Evolutionary conservation across 2,329 filamentous ascomycete species (phyloP), one percentile per base, ranked within the genome.

Genomic region (Colletotrichum simmondsii): DNA sequence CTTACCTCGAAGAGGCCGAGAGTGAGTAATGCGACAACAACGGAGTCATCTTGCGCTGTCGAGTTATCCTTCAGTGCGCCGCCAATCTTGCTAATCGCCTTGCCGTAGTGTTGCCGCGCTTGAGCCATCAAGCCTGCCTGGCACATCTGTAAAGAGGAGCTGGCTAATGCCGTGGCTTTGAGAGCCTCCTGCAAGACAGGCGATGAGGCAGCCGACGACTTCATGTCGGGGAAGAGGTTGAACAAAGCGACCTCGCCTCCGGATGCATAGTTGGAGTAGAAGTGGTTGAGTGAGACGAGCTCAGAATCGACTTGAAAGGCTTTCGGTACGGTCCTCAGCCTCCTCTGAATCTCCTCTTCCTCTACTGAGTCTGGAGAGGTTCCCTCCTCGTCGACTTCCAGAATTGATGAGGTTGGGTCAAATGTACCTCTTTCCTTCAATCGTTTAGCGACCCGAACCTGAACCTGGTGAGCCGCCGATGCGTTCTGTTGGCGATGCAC

Each of bases 401-500:
- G 4, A 14, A 28, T 59, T 11, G 10, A 5, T 1, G 19, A 14
- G 5, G 14, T 4, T 5, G 16, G 4, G 28, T 14, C 22, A 1
- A 49, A n/a, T 49, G 19, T 1, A 8, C 59, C 65, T 24, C 70
- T 32, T 56, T 72, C 65, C 14, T 60, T 72, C 16, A 72, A 66
- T 3, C 66, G 65, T 35, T 66, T 69, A 24, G 70, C 64, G 37
- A 73, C 52, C 30, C 69, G 65, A 3, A 58, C 22, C 8, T 58
- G 69, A 14, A 73, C 72, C 2, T 65, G 60, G 11, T 65, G 30
- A 0, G 69, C 72, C 5, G 65, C 69, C 11, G 37, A 52, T 4
- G 60, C 65, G 14, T 74, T 65, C 42, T 74, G 69, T 57, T 72
- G 65, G 49, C 72, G 72, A 24, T 69, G 69, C 7, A 84, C 80